A percentile compares a stretch with the other conserved stretches of the same genome.
phyloP scores from a whole-genome alignment of 2,329 filamentous ascomycete genomes.

The Penicillium sp. region DNA sequence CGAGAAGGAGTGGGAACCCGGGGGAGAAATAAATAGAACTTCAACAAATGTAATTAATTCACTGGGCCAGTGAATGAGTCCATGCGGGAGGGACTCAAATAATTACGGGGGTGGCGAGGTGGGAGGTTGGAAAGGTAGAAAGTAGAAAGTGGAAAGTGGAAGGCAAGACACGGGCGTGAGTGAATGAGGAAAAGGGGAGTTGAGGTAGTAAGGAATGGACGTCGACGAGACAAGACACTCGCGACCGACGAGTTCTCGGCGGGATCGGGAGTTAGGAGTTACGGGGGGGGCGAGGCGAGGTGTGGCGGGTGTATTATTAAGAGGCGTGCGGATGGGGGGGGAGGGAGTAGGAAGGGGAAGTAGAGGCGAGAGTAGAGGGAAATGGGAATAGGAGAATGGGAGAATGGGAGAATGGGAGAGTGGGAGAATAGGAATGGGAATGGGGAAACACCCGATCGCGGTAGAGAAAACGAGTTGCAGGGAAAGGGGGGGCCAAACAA shows the following conservation, averaged over 20 bases:
- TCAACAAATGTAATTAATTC: slow-evolving; percentile 14
- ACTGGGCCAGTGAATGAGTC: slow-evolving; percentile 7
- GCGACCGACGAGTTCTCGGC: no score
- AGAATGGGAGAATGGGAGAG: slow-evolving; percentile 4
- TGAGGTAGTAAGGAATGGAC: slow-evolving; percentile 24
- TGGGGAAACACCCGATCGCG: no score
- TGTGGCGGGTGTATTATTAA: slow-evolving; percentile 24
- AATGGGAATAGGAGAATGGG: slow-evolving; percentile 21
- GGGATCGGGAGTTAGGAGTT: no score
- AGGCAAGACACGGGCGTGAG: no score
- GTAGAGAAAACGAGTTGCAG: no score
- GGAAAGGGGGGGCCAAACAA: no score
- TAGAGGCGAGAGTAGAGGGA: slow-evolving; percentile 14
- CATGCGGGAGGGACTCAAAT: no score
- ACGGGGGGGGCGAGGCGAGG: no score
- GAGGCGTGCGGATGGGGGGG: slow-evolving; percentile 3
- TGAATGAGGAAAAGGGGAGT: neutral
- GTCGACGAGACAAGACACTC: no score
- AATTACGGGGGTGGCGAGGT: no score
- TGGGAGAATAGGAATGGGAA: no score
- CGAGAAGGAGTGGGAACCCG: slow-evolving; percentile 27
- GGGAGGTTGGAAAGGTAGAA: slow-evolving; percentile 1
- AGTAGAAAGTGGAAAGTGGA: slow-evolving; percentile 9
- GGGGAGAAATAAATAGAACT: slow-evolving; percentile 6
- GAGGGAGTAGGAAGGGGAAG: slow-evolving; percentile 22